Evolutionary conservation across 1,284 basidiomycete genomes (phyloP).

Genomic region (Cryptococcus sp.): DNA sequence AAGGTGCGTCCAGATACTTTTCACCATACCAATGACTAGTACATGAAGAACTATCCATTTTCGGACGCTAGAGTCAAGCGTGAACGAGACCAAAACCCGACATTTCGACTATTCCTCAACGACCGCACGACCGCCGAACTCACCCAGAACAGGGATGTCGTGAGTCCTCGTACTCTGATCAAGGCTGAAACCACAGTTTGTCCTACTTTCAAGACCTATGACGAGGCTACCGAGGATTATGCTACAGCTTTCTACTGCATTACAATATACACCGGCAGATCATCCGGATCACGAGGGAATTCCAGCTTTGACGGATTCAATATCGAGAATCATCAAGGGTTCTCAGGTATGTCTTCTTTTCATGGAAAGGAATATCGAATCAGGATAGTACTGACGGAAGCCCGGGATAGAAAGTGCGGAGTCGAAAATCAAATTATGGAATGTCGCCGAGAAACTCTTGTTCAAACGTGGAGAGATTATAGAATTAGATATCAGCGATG

Average conservation of each 20-base stretch:
- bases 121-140: constrained; percentile 61
- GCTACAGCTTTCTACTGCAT: constrained; percentile 64
- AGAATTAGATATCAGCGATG: constrained; percentile 57
- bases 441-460: constrained; percentile 64
- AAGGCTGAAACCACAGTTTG: constrained; percentile 52
- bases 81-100: constrained; percentile 61
- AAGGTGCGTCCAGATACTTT: constrained; percentile 16
- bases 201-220: constrained; percentile 73
- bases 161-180: constrained; percentile 8
- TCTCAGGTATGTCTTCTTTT: constrained; percentile 16
- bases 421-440: constrained; percentile 76
- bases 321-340: constrained; percentile 20
- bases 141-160: constrained; percentile 63
- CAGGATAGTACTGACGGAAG: constrained; percentile 63
- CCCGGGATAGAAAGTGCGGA: constrained; percentile 79
- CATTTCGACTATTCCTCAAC: constrained; percentile 63
- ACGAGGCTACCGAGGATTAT: constrained; percentile 72
- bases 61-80: constrained; percentile 70
- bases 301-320: constrained; percentile 21
- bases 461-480: constrained; percentile 73
- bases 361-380: constrained; percentile 63
- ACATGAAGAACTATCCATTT: constrained; percentile 64
- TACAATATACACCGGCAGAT: constrained; percentile 56
- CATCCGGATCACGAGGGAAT: constrained; percentile 43
- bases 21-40: constrained; percentile 14